Evolutionary conservation across 1,284 basidiomycete species (phyloP).

Genomic region (Leccinum subrobustum): DNA sequence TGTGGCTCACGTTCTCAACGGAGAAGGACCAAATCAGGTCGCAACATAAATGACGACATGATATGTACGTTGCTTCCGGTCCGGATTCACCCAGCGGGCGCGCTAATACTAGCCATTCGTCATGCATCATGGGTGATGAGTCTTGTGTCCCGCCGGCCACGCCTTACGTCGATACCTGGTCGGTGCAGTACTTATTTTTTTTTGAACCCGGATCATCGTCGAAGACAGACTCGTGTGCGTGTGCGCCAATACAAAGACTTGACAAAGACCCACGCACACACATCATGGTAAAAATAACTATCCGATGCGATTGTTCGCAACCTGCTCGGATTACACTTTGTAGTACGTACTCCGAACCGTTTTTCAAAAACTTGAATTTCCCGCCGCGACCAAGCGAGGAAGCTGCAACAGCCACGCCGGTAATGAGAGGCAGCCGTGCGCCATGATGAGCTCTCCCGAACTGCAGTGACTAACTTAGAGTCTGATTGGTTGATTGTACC

Average conservation of each 20-base stretch:
- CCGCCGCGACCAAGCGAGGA: too few relatives aligned
- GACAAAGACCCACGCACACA: background rate
- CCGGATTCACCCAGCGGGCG: background rate
- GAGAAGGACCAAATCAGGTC: background rate
- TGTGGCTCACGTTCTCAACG: slow-evolving; percentile 17
- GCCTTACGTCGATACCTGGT: background rate
- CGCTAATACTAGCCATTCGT: background rate
- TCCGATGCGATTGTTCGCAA: too few relatives aligned
- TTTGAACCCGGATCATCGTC: background rate
- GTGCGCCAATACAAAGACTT: background rate
- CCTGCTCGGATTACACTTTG: too few relatives aligned
- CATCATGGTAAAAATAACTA: background rate
- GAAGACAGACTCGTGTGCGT: background rate
- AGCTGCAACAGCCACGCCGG: too few relatives aligned
- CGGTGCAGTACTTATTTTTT: background rate
- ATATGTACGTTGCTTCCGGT: background rate
- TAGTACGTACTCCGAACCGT: too few relatives aligned
- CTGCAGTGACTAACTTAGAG: too few relatives aligned
- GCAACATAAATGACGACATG: background rate
- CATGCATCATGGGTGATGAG: background rate
- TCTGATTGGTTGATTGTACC: too few relatives aligned
- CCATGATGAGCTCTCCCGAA: too few relatives aligned
- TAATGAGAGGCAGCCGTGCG: too few relatives aligned
- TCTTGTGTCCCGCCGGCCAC: background rate
- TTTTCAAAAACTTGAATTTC: too few relatives aligned